A percentile compares a stretch with the other conserved stretches of the same genome.
Conservation (phyloP, 1,284 basidiomycete genomes). For the Neolentinus lepideus region DNA sequence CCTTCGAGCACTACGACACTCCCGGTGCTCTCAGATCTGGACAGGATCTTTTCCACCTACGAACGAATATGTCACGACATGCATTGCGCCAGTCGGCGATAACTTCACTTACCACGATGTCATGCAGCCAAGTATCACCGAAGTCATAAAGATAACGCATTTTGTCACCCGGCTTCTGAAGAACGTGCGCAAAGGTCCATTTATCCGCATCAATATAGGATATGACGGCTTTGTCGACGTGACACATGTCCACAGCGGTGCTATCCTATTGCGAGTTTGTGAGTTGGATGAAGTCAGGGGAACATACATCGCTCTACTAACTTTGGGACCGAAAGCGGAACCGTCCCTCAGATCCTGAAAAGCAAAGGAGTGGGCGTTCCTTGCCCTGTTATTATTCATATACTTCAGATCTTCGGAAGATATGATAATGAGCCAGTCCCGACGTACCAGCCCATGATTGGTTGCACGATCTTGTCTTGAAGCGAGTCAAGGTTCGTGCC, state of each 20-base stretch:
- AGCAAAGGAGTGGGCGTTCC: constrained; percentile 20
- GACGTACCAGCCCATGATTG: constrained; percentile 22
- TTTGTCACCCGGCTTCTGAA: constrained; percentile 17
- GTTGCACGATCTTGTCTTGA: constrained; percentile 21
- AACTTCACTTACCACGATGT: constrained; percentile 12
- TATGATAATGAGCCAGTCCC: no score
- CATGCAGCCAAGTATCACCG: constrained; percentile 21
- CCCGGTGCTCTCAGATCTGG: constrained; percentile 18
- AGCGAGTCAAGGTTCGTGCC: constrained; percentile 19
- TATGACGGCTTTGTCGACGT: not conserved
- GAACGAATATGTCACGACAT: not conserved
- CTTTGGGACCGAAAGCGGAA: constrained; percentile 20
- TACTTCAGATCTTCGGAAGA: no score
- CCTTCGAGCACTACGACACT: constrained; percentile 20
- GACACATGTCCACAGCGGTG: not conserved
- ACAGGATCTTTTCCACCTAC: constrained; percentile 19
- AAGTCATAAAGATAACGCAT: constrained; percentile 23
- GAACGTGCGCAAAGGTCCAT: constrained; percentile 1
- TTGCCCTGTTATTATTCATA: constrained; percentile 18
- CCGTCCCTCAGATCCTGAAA: constrained; percentile 23
- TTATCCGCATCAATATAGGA: not conserved
- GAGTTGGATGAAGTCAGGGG: not conserved
- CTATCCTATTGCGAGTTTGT: not conserved
- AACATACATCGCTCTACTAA: constrained; percentile 4
- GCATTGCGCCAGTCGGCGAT: not conserved